These are phyloP conservation scores for Argentina anserina DNA, from an alignment of 306 rosid genomes.

Conservation along the genomic window DNA sequence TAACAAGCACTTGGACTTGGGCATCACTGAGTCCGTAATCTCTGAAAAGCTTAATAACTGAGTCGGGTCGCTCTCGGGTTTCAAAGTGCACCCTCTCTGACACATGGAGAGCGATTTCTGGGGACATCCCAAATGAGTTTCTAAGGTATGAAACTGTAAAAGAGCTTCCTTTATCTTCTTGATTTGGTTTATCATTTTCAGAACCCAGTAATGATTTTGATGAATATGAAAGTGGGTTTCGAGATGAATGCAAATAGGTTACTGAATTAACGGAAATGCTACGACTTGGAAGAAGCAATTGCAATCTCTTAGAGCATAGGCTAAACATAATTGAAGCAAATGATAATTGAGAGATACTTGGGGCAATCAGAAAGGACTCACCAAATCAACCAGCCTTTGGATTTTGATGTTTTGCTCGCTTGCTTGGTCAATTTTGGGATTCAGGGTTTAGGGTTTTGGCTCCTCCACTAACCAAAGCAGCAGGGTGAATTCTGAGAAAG, in stretches of 20 bases:
- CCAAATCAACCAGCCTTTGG: not conserved
- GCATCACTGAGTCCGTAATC: not conserved
- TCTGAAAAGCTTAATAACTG: not conserved
- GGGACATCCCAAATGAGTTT: not conserved
- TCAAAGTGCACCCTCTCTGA: not conserved
- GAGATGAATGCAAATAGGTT: not conserved
- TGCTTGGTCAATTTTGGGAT: not conserved
- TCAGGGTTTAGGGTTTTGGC: not conserved
- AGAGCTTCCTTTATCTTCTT: not conserved
- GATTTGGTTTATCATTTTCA: not conserved
- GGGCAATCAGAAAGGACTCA: not conserved
- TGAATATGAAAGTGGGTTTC: not conserved
- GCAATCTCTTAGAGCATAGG: not conserved
- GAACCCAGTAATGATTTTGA: conserved; percentile 5
- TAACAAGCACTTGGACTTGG: not conserved
- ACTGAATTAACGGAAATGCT: not conserved
- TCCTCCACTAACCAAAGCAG: not conserved
- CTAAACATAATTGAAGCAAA: not conserved
- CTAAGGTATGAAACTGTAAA: conserved; percentile 1
- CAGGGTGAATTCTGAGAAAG: not conserved
- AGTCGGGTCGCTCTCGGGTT: not conserved
- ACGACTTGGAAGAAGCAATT: not conserved
- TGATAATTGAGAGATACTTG: not conserved
- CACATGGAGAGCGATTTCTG: not conserved
- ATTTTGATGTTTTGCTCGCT: not conserved